Percentiles rank a stretch among this genome's conserved stretches.
These are phyloP conservation scores for Fistulifera solaris DNA, from an alignment of 108 stramenopile species.

Conservation along the genomic window DNA sequence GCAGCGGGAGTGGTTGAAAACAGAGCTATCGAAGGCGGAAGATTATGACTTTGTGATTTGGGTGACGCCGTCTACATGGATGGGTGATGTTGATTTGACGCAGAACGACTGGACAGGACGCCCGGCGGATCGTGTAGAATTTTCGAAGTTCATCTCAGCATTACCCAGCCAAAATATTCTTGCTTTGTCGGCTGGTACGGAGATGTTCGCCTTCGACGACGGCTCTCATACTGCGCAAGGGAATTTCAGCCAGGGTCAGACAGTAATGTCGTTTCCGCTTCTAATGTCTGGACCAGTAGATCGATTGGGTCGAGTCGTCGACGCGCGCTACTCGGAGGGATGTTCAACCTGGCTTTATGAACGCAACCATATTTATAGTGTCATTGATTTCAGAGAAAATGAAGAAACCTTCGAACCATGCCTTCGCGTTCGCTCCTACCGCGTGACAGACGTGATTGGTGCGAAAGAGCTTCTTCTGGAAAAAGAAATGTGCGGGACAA, in stretches of 20 bases:
- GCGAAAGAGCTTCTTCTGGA: neutral
- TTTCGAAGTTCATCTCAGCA: slow-evolving; percentile 22
- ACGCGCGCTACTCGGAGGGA: slow-evolving; percentile 27
- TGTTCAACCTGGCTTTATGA: slow-evolving; percentile 32
- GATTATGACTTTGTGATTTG: slow-evolving; percentile 55
- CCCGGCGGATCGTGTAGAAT: slow-evolving; percentile 16
- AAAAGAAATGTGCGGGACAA: neutral
- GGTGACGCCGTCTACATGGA: slow-evolving; percentile 42
- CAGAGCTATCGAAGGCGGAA: slow-evolving; percentile 27
- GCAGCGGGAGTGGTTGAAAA: slow-evolving; percentile 38
- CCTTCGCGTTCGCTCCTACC: neutral
- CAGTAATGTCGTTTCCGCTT: slow-evolving; percentile 38
- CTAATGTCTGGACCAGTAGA: slow-evolving; percentile 40
- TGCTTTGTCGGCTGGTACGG: slow-evolving; percentile 37
- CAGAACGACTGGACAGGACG: slow-evolving; percentile 41
- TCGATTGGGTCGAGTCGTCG: slow-evolving; percentile 27
- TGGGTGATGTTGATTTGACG: slow-evolving; percentile 23
- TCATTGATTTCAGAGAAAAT: slow-evolving; percentile 23
- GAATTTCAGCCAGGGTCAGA: neutral
- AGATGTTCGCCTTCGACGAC: slow-evolving; percentile 57
- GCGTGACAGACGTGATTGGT: neutral
- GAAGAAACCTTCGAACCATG: slow-evolving; percentile 2
- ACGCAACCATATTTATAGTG: slow-evolving; percentile 44
- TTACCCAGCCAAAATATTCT: slow-evolving; percentile 34
- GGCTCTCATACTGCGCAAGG: slow-evolving; percentile 45